Conservation (phyloP, 2,329 filamentous ascomycete genomes). For the Dichotomopilus funicola region DNA sequence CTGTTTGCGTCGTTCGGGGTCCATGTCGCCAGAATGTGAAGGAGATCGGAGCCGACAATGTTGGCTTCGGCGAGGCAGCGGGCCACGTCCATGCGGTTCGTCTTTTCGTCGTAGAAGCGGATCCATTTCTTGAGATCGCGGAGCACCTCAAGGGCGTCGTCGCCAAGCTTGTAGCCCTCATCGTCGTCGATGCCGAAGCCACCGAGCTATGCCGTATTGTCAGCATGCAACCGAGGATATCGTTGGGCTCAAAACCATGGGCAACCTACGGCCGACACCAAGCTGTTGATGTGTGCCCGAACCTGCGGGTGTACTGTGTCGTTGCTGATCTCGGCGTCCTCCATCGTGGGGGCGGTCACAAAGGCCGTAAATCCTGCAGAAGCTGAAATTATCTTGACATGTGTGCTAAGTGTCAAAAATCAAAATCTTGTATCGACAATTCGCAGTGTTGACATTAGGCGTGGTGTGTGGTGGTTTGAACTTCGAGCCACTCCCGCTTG, state of each 20-base stretch:
- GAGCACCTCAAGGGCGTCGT: slow-evolving; percentile 85
- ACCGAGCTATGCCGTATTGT: slow-evolving; percentile 59
- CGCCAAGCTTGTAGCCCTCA: slow-evolving; percentile 82
- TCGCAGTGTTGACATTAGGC: not conserved
- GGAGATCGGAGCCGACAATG: slow-evolving; percentile 78
- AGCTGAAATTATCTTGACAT: slow-evolving; percentile 9
- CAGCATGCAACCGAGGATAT: not conserved
- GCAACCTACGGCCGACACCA: slow-evolving; percentile 77
- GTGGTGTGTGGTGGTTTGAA: not conserved
- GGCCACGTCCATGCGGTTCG: slow-evolving; percentile 89
- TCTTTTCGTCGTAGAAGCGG: slow-evolving; percentile 87
- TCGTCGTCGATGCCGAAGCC: slow-evolving; percentile 74
- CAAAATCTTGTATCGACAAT: not conserved
- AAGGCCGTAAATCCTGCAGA: not conserved
- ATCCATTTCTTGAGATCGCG: slow-evolving; percentile 95
- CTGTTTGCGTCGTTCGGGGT: slow-evolving; percentile 65
- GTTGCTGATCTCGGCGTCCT: slow-evolving; percentile 42
- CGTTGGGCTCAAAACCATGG: not conserved
- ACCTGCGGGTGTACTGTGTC: slow-evolving; percentile 84
- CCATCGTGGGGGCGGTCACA: slow-evolving; percentile 38
- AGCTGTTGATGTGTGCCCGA: slow-evolving; percentile 84
- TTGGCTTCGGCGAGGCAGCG: slow-evolving; percentile 89
- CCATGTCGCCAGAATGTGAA: slow-evolving; percentile 84
- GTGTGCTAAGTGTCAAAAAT: not conserved
- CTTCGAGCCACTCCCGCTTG: not conserved